Evolutionary conservation across 2,329 filamentous ascomycete genomes (phyloP).

Genomic region (Aspergillus candidus): DNA sequence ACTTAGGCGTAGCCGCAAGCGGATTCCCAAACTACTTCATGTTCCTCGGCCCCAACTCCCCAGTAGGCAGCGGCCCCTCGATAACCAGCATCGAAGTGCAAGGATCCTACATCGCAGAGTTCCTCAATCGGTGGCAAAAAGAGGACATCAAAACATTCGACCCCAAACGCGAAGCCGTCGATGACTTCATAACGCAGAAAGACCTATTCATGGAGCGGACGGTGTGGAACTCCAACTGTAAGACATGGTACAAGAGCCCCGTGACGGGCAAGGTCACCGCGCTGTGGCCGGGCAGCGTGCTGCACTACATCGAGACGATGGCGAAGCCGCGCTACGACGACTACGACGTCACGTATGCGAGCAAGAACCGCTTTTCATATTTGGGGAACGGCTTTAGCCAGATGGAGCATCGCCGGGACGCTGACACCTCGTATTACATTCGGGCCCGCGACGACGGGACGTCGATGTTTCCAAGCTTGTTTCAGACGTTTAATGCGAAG

Average conservation of each 20-base stretch:
- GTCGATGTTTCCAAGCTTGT: not conserved
- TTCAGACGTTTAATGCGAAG: slow-evolving; percentile 1
- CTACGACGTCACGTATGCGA: slow-evolving; percentile 12
- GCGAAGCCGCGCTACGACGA: slow-evolving; percentile 15
- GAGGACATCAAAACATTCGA: slow-evolving; percentile 29
- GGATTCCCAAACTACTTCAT: slow-evolving; percentile 44
- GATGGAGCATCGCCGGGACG: slow-evolving; percentile 3
- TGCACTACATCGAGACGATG: slow-evolving; percentile 18
- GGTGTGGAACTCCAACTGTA: slow-evolving; percentile 29
- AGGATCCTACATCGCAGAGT: slow-evolving; percentile 39
- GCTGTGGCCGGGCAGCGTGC: slow-evolving; percentile 18
- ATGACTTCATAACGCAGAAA: slow-evolving; percentile 28
- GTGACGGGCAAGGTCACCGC: slow-evolving; percentile 15
- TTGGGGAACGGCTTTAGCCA: slow-evolving; percentile 16
- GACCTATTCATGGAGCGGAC: slow-evolving; percentile 29
- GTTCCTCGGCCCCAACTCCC: slow-evolving; percentile 28
- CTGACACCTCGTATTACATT: slow-evolving; percentile 10
- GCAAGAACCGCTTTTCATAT: not conserved
- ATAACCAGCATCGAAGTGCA: slow-evolving; percentile 33
- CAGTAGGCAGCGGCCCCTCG: slow-evolving; percentile 37
- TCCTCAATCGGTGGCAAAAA: slow-evolving; percentile 27
- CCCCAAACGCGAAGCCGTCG: slow-evolving; percentile 29
- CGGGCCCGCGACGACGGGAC: slow-evolving; percentile 16
- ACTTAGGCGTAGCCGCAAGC: slow-evolving; percentile 41
- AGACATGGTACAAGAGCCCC: slow-evolving; percentile 33